Evolutionary conservation across 345 rosid species (phyloP), one percentile per base, ranked within the genome.

Genomic region (Rhodomyrtus tomentosa): DNA sequence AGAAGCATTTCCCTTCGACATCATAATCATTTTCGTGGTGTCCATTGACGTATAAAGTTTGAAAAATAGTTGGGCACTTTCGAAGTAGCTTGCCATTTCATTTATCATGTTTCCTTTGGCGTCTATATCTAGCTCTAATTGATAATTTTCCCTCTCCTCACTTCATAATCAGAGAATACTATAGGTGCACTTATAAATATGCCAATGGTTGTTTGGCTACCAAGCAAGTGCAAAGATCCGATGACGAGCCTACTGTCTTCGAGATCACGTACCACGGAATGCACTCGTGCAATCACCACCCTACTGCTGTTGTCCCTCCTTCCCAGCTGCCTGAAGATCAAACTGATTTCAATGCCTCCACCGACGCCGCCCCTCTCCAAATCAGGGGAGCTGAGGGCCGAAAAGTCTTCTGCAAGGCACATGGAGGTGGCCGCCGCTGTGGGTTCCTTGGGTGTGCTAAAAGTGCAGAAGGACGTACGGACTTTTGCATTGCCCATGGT

Each of bases 221-320:
- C 55, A 90, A 86, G 79, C 90, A 87, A 80, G 88, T 86, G 20
- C 92, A 90, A 81, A 85, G 89, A 85, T 87, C 90, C 20, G 87
- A 88, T 74, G 84, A 90, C 15, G 89, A 90, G 42, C 89, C 91
- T 10, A 50, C 84, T 36, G 51, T 87, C 54, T 87, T 90, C 8
- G 87, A 90, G 27, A 85, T 90, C 12, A 86, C 85, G 24, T 90
- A 89, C 81, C 55, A 83, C 4, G 90, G 89, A 73, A 74, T n/a
- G 55, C 92, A 90, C 82, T 72, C 90, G 5, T 90, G 92, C 82
- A 55, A 27, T 27, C 81, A 51, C 21, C 53, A 62, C n/a, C 11
- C 82, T 42, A 58, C 14, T 4, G 7, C 38, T 29, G 59, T 55
- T 4, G 27, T 76, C 48, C 74, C 55, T n/a, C 4, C 85, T 27